phyloP scores from a whole-genome alignment of 192 early-diverging fungal species.

The Dissophora ornata region DNA sequence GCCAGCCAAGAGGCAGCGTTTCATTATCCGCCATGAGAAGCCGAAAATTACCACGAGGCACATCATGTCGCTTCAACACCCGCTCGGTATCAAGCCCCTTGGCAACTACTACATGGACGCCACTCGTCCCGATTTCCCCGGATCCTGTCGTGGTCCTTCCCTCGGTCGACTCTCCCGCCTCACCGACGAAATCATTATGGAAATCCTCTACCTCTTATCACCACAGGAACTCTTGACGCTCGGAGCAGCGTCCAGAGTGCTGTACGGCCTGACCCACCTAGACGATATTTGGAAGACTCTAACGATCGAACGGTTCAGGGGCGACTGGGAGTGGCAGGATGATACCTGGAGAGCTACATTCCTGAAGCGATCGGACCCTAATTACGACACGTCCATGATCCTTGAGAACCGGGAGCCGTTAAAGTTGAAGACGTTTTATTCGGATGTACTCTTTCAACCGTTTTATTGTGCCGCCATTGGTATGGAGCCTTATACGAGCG shows the following conservation, averaged over 20 bases:
- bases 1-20: constrained; percentile 37
- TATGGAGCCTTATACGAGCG: constrained; percentile 53
- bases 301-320: constrained; percentile 61
- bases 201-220: constrained; percentile 54
- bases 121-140: constrained; percentile 33
- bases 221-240: constrained; percentile 55
- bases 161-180: constrained; percentile 61
- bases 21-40: constrained; percentile 49
- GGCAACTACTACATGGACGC: constrained; percentile 71
- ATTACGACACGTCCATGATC: constrained; percentile 24
- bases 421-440: constrained; percentile 63
- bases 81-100: constrained; percentile 67
- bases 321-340: constrained; percentile 60
- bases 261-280: constrained; percentile 62
- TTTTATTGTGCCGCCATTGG: constrained; percentile 63
- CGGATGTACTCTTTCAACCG: constrained; percentile 71
- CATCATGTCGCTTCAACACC: constrained; percentile 56
- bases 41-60: constrained; percentile 50
- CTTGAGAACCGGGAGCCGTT: constrained; percentile 45
- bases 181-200: constrained; percentile 65
- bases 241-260: constrained; percentile 56
- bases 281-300: constrained; percentile 74
- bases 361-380: constrained; percentile 35
- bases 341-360: constrained; percentile 70
- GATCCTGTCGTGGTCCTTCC: constrained; percentile 53